Base-by-base conservation (phyloP, 257 asterid genomes). In the Forsythia suspensa region DNA sequence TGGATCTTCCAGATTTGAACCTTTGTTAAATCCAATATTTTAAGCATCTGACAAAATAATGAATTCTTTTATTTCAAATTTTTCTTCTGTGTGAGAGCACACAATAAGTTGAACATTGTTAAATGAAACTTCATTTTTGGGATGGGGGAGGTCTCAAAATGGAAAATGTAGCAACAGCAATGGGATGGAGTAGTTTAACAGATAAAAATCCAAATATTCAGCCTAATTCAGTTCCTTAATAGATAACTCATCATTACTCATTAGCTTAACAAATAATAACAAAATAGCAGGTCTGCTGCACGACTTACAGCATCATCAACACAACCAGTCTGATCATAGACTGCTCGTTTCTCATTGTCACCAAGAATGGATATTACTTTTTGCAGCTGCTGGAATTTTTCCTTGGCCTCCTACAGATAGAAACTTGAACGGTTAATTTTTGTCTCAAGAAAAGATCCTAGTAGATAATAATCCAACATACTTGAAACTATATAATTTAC, bases 261-360 rank as follows among this genome's bases (percentile, higher is more conserved):
- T 39, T 44, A 69, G 43, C 24, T 51, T 63, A 59, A 21, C 38
- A 46, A 13, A 72, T 15, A 72, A 76, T 16, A 34, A 74, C 15
- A 55, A 79, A 74, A 71, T 40, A 40, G 46, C 4, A 68, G 41
- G 42, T 73, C 42, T 16, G 57, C 24, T n/a, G 4, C 65, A 63
- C 52, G 66, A 92, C 99, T 95, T 84, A 93, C 99, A 75, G 87
- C 94, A 88, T 95, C 99, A 82, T 95, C 98, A 82, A 93, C 90
- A 86, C 97, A 90, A 48, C 98, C 99, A 82, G 99, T 95, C 84
- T 95, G 94, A 78, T 95, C 99, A 88, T 93, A 95, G 16, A 95
- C 89, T 71, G 97, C 94, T 73, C 98, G 95, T 77, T 95, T 95
- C 81, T 93, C 99, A 80, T 87, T 97, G 67, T 95, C 97, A 10